Evolutionary conservation across 208 protist species (phyloP).

Genomic region (Trypanosoma melophagium): DNA sequence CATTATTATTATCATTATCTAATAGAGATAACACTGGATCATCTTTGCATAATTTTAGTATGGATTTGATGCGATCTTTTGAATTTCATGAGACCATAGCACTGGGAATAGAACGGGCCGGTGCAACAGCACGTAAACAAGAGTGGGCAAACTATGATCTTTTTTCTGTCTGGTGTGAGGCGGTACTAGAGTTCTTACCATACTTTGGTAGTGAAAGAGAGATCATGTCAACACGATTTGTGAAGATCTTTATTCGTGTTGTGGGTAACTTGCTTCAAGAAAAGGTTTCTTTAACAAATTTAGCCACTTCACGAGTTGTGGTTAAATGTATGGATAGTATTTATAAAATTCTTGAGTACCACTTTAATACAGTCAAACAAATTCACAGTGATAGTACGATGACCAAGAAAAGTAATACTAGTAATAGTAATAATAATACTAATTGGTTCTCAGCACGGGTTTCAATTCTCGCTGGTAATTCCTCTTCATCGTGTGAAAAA

Average conservation of each 20-base stretch:
- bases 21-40: no score
- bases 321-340: conserved; percentile 12
- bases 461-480: conserved; percentile 2
- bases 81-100: conserved; percentile 13
- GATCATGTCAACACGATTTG: background rate
- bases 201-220: conserved; percentile 7
- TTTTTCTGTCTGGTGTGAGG: conserved; percentile 20
- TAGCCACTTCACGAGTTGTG: conserved; percentile 1
- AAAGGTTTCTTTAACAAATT: background rate
- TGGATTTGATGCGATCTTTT: background rate
- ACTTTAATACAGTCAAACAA: background rate
- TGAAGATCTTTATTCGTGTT: conserved; percentile 11
- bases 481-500: background rate
- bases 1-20: no score
- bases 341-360: conserved; percentile 16
- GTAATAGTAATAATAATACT: no score
- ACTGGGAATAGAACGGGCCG: conserved; percentile 13
- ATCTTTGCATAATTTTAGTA: background rate
- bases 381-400: background rate
- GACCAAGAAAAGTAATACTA: background rate
- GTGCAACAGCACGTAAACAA: background rate
- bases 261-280: conserved; percentile 12
- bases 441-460: conserved; percentile 14
- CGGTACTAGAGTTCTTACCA: conserved; percentile 17
- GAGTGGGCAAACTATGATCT: conserved; percentile 14